Percentiles rank a stretch among this genome's conserved stretches.
Conservation (phyloP, 1,139 yeast species). For the Magnusiomyces fungicola region DNA sequence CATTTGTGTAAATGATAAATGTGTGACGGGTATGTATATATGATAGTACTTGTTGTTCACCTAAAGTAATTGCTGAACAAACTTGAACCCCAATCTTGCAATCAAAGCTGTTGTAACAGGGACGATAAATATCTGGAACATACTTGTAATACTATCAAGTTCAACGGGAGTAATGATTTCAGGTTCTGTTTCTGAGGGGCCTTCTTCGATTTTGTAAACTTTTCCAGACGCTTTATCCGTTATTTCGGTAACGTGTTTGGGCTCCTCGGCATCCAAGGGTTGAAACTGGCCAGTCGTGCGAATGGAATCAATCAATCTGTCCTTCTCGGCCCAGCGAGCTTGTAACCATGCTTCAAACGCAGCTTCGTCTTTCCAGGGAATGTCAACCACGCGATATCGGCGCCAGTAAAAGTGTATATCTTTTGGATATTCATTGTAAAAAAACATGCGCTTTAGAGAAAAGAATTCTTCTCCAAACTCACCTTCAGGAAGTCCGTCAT, state of each 20-base stretch:
- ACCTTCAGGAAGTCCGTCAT: slow-evolving; percentile 53
- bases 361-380: slow-evolving; percentile 52
- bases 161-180: slow-evolving; percentile 7
- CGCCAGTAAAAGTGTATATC: slow-evolving; percentile 57
- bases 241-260: not conserved
- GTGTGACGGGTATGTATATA: no score
- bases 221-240: not conserved
- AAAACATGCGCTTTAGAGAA: slow-evolving; percentile 55
- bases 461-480: slow-evolving; percentile 75
- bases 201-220: not conserved
- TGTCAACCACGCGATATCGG: slow-evolving; percentile 49
- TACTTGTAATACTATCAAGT: slow-evolving; percentile 8
- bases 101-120: slow-evolving; percentile 11
- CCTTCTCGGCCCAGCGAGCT: slow-evolving; percentile 74
- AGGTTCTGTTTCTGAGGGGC: not conserved
- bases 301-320: slow-evolving; percentile 53
- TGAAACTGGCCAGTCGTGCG: slow-evolving; percentile 52
- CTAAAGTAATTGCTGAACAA: no score
- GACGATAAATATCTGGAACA: slow-evolving; percentile 9
- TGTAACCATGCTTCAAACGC: slow-evolving; percentile 73
- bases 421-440: slow-evolving; percentile 66
- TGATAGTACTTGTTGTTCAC: no score
- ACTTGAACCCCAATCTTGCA: slow-evolving; percentile 7
- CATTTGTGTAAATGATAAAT: no score
- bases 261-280: slow-evolving; percentile 15